These are phyloP conservation scores for Akebia trifoliata DNA, from an alignment of 164 flowering plant species.

Conservation along the genomic window DNA sequence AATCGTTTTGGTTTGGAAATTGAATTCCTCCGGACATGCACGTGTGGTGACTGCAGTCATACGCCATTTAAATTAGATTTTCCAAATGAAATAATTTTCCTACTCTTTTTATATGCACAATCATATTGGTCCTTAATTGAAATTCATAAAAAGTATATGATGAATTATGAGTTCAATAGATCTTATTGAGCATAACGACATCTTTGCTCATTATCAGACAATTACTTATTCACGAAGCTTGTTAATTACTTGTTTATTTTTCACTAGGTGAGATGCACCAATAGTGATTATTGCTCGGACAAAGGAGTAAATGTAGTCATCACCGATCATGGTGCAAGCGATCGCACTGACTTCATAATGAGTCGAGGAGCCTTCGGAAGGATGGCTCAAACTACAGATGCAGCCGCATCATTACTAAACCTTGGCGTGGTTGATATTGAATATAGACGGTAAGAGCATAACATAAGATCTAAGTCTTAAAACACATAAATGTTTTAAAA, in stretches of 20 bases:
- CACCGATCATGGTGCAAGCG: conserved; percentile 66
- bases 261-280: conserved; percentile 66
- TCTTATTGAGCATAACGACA: too few species aligned
- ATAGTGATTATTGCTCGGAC: conserved; percentile 62
- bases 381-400: conserved; percentile 66
- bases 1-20: too few species aligned
- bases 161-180: too few species aligned
- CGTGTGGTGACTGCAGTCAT: too few species aligned
- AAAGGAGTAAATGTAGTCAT: conserved; percentile 69
- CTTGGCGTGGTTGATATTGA: conserved; percentile 60
- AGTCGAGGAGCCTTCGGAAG: conserved; percentile 51
- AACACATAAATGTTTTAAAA: neutral
- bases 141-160: too few species aligned
- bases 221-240: too few species aligned
- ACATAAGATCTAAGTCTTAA: neutral
- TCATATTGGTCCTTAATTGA: too few species aligned
- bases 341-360: conserved; percentile 62
- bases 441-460: conserved; percentile 50
- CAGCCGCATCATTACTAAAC: conserved; percentile 43
- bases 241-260: neutral
- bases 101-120: too few species aligned
- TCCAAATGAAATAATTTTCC: too few species aligned
- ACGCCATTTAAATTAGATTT: too few species aligned
- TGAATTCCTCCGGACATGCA: too few species aligned
- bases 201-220: too few species aligned